Base-by-base conservation (phyloP, 768 basidiomycete genomes). In the Mycena metata region DNA sequence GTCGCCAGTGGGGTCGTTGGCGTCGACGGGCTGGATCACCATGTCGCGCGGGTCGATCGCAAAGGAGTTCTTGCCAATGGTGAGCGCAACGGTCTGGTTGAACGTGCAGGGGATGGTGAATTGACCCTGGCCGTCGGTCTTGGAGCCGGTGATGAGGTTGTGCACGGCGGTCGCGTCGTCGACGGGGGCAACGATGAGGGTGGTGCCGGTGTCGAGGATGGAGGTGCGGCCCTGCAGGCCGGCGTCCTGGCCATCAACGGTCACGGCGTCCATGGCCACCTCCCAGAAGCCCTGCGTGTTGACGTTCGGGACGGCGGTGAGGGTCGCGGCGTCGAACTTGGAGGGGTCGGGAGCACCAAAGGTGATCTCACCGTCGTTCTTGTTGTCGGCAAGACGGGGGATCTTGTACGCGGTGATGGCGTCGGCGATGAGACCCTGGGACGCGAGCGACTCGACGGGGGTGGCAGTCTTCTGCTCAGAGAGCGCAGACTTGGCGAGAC, bases 341-440 rank as follows among this genome's bases (percentile, higher is more conserved):
- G 86, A 82, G 11, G 80, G 15, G 78, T 96, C 92, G 39, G 83
- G 52, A 1, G 62, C 68, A 79, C 94, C 95, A 69, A 96, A 92
- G 10, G 94, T 94, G 66, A 96, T 85, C 79, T 94, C 86, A 57
- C 94, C 94, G 71, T 94, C 91, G 71, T 91, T 91, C 75, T 81
- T 78, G 72, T 85, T 80, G 75, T 95, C 93, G 11, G 86, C 83
- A 39, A 91, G 80, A 64, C 95, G 91, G 3, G 92, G 84, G 63
- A 96, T 89, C 81, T 92, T 95, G 86, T 87, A 95, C 11, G 93
- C 92, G 12, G 89, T 86, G 74, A 96, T 91, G 2, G 92, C 85
- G 9, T 85, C 82, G 33, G 80, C 69, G 63, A 96, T 89, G 59
- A 88, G 80, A 36, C 88, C 88, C 8, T 80, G 81, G 23, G 81